These are phyloP conservation scores for Acanthamoeba divionensis DNA, from an alignment of 208 protist species.

Conservation along the genomic window DNA sequence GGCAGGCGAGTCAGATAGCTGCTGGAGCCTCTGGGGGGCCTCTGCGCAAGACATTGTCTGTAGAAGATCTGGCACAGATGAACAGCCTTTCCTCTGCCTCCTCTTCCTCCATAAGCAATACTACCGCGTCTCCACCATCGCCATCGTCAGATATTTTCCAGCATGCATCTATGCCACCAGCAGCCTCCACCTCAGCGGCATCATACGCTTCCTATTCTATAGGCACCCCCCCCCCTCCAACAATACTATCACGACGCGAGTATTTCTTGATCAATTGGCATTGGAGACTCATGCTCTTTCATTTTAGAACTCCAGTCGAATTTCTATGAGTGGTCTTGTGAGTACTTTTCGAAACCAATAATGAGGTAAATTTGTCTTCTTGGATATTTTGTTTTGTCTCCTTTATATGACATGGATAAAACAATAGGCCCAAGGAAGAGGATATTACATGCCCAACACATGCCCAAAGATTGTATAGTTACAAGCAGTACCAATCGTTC, in stretches of 20 bases:
- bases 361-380: background rate
- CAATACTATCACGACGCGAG: background rate
- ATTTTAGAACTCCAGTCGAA: background rate
- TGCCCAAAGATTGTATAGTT: slow-evolving; percentile 57
- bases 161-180: no score
- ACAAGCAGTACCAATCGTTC: slow-evolving; percentile 53
- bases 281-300: background rate
- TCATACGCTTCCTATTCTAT: no score
- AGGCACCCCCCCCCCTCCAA: background rate
- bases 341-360: slow-evolving; percentile 57
- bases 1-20: no score
- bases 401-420: no score
- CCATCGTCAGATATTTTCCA: no score
- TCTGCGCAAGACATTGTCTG: slow-evolving; percentile 19
- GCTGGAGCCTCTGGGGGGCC: no score
- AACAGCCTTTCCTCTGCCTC: background rate
- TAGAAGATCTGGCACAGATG: background rate
- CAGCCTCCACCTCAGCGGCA: no score
- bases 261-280: background rate
- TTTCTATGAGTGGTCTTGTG: slow-evolving; percentile 71
- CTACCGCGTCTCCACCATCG: background rate
- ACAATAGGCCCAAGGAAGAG: slow-evolving; percentile 28
- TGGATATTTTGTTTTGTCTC: background rate
- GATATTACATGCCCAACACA: slow-evolving; percentile 49
- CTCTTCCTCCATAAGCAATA: background rate